Conservation (phyloP, 495 filamentous ascomycete genomes). For the Penicillium cataractarum region DNA sequence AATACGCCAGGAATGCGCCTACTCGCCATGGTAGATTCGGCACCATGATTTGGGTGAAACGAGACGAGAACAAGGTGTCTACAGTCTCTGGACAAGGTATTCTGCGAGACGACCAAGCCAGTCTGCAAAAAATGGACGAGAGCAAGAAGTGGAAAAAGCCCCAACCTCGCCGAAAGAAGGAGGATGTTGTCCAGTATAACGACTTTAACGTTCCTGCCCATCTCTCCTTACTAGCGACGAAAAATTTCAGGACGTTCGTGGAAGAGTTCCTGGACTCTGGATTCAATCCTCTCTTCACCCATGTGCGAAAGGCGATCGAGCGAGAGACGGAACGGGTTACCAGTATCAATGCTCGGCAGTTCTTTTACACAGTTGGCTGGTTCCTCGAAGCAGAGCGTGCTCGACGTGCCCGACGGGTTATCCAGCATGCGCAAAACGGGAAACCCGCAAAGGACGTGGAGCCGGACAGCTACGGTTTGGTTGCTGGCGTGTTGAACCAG, state of each 20-base stretch:
- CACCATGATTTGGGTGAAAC: constrained; percentile 96
- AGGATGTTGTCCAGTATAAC: constrained; percentile 61
- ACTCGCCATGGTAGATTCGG: constrained; percentile 94
- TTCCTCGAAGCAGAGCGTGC: constrained; percentile 88
- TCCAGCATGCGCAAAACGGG: constrained; percentile 37
- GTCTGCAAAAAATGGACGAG: constrained; percentile 85
- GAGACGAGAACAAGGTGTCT: constrained; percentile 75
- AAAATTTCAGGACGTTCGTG: constrained; percentile 78
- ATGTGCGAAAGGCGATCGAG: constrained; percentile 87
- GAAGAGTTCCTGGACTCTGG: constrained; percentile 94
- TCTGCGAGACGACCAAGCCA: constrained; percentile 70
- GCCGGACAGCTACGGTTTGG: constrained; percentile 77
- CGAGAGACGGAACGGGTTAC: constrained; percentile 85
- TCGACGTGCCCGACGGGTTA: constrained; percentile 62
- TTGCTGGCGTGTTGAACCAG: constrained; percentile 88
- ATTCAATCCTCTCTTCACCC: constrained; percentile 90
- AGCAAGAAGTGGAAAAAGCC: constrained; percentile 90
- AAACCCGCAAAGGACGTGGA: constrained; percentile 54
- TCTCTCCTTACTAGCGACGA: constrained; percentile 67
- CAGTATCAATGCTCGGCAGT: constrained; percentile 73
- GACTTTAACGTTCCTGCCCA: constrained; percentile 76
- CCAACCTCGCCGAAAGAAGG: constrained; percentile 61
- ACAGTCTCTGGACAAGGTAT: constrained; percentile 88
- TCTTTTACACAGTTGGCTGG: constrained; percentile 92
- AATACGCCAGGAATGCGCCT: constrained; percentile 77